Conservation (phyloP, 2,329 filamentous ascomycete species). For the Hypoxylon sp. region DNA sequence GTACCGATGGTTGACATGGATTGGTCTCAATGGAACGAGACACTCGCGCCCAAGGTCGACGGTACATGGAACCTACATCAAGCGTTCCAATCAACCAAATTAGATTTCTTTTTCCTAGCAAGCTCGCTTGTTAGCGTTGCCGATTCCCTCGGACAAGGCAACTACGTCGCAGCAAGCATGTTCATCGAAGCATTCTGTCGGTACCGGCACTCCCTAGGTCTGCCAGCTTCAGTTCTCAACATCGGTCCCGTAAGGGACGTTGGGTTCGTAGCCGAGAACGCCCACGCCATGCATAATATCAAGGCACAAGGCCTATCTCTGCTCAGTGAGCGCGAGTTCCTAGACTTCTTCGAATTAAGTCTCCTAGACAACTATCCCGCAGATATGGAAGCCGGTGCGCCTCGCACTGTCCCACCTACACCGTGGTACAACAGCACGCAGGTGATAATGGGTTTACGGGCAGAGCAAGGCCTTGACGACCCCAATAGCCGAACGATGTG, state of each 20-base stretch:
- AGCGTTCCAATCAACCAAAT: slow-evolving; percentile 40
- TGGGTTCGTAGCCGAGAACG: slow-evolving; percentile 48
- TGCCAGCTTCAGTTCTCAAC: slow-evolving; percentile 55
- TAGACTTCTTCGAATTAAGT: slow-evolving; percentile 46
- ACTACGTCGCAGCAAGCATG: slow-evolving; percentile 56
- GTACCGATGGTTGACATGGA: slow-evolving; percentile 48
- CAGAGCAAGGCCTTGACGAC: slow-evolving; percentile 45
- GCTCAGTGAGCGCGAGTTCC: slow-evolving; percentile 45
- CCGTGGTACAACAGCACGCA: slow-evolving; percentile 41
- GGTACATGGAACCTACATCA: slow-evolving; percentile 58
- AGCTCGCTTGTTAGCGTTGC: slow-evolving; percentile 51
- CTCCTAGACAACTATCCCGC: slow-evolving; percentile 33
- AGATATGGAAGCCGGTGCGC: background rate
- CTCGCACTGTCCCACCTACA: slow-evolving; percentile 18
- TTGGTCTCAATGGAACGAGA: slow-evolving; percentile 49
- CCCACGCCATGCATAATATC: slow-evolving; percentile 45
- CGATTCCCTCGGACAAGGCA: slow-evolving; percentile 53
- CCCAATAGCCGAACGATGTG: slow-evolving; percentile 47
- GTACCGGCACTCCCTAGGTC: slow-evolving; percentile 51
- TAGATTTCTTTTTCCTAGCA: slow-evolving; percentile 56
- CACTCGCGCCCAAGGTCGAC: slow-evolving; percentile 60
- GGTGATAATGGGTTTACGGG: slow-evolving; percentile 46
- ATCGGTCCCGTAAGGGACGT: slow-evolving; percentile 53
- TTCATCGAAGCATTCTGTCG: slow-evolving; percentile 55
- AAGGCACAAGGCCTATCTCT: slow-evolving; percentile 44